These are phyloP conservation scores for Paramecium pentaurelia DNA, from an alignment of 73 alveolate genomes.

Conservation along the genomic window DNA sequence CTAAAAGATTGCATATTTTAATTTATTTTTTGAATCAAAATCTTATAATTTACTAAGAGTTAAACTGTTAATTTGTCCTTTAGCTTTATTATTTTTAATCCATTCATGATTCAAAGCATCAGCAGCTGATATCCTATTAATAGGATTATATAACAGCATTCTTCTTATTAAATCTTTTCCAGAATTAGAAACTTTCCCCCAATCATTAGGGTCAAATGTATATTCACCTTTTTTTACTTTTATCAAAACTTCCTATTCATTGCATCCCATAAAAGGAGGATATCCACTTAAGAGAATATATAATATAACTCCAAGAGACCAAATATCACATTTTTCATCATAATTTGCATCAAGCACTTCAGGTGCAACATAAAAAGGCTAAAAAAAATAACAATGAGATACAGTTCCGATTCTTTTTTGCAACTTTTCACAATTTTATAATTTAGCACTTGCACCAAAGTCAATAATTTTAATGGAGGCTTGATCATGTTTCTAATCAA, in stretches of 20 bases:
- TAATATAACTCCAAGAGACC: slow-evolving; percentile 71
- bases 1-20: slow-evolving; percentile 32
- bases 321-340: slow-evolving; percentile 71
- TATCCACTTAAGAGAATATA: slow-evolving; percentile 61
- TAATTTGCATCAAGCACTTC: slow-evolving; percentile 64
- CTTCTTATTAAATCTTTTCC: slow-evolving; percentile 59
- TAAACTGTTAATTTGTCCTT: not conserved
- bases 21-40: slow-evolving; percentile 43
- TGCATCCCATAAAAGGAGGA: slow-evolving; percentile 62
- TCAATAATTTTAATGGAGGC: slow-evolving; percentile 83
- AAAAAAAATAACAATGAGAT: not conserved
- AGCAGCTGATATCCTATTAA: slow-evolving; percentile 38
- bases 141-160: slow-evolving; percentile 34
- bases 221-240: slow-evolving; percentile 50
- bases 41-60: slow-evolving; percentile 15
- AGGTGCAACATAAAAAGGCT: slow-evolving; percentile 69
- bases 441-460: slow-evolving; percentile 77
- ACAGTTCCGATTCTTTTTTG: slow-evolving; percentile 56
- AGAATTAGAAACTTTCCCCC: slow-evolving; percentile 9
- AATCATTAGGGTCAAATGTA: slow-evolving; percentile 31
- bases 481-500: slow-evolving; percentile 75
- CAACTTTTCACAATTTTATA: slow-evolving; percentile 32
- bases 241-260: slow-evolving; percentile 42
- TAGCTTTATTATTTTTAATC: slow-evolving; percentile 21
- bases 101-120: slow-evolving; percentile 45